Evolutionary conservation across 148 eudicot species (phyloP).

Genomic region (Vaccinium darrowii): DNA sequence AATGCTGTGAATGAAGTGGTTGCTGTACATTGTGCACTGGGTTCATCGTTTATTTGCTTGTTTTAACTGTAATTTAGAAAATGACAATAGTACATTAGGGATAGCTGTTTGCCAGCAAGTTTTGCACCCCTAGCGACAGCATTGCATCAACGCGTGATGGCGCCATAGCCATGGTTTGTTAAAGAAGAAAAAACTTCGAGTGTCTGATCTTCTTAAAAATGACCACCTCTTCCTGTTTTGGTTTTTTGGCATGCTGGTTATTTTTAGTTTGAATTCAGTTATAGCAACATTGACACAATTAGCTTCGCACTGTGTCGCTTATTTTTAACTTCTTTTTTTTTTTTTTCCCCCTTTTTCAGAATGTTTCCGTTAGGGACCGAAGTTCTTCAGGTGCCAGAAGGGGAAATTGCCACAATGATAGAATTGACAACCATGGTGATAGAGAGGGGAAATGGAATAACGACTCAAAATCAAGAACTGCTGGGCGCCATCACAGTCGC

Average conservation of each 20-base stretch:
- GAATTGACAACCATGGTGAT: conserved; percentile 62
- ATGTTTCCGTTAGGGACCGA: conserved; percentile 63
- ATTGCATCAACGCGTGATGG: neutral
- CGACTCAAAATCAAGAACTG: conserved; percentile 56
- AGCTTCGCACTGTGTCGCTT: neutral
- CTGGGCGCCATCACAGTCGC: conserved; percentile 53
- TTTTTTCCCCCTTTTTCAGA: conserved; percentile 33
- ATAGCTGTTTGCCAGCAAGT: neutral
- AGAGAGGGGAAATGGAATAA: conserved; percentile 77
- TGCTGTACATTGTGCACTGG: neutral
- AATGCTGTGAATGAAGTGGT: neutral
- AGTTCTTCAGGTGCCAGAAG: conserved; percentile 67
- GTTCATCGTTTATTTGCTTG: neutral
- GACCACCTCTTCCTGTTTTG: neutral
- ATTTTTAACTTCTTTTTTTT: conserved; percentile 6
- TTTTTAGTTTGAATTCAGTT: neutral
- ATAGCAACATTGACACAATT: neutral
- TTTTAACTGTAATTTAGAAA: neutral
- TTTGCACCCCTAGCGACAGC: neutral
- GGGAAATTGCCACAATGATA: conserved; percentile 57
- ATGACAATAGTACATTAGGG: neutral
- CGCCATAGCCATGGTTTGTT: neutral
- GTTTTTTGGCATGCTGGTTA: neutral
- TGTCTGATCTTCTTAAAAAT: neutral
- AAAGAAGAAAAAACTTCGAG: neutral